Evolutionary conservation across 768 basidiomycete species (phyloP).

Genomic region (Hemileccinum impolitum): DNA sequence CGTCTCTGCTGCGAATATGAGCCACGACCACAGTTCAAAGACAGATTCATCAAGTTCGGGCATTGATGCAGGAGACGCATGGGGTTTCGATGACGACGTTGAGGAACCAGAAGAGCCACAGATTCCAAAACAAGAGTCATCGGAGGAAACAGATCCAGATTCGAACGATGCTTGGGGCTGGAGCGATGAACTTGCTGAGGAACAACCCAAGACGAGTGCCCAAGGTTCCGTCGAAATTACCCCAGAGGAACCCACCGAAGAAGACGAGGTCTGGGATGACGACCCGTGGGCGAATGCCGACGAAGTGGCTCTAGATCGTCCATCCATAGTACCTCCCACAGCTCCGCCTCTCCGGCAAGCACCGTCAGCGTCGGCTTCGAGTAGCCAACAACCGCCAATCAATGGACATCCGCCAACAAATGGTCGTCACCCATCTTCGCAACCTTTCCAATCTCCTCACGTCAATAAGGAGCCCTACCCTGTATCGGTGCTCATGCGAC

Average conservation of each 20-base stretch:
- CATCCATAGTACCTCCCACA: constrained; percentile 22
- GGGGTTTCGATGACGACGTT: constrained; percentile 54
- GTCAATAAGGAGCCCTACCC: constrained; percentile 48
- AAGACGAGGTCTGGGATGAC: constrained; percentile 60
- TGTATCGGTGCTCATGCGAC: constrained; percentile 56
- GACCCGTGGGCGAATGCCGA: constrained; percentile 62
- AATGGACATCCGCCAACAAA: constrained; percentile 19
- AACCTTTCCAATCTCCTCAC: constrained; percentile 15
- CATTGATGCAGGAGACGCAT: constrained; percentile 36
- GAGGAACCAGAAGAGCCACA: constrained; percentile 21
- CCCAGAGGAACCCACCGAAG: constrained; percentile 32
- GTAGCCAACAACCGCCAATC: constrained; percentile 45
- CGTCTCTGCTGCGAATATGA: constrained; percentile 29
- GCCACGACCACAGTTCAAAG: constrained; percentile 36
- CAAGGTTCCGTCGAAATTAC: constrained; percentile 8
- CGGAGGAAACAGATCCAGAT: constrained; percentile 33
- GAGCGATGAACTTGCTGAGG: constrained; percentile 47
- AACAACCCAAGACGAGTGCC: constrained; percentile 25
- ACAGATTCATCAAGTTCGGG: constrained; percentile 24
- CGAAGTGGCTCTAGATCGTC: constrained; percentile 24
- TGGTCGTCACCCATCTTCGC: constrained; percentile 16
- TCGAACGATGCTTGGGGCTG: constrained; percentile 73
- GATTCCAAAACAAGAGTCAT: constrained; percentile 16
- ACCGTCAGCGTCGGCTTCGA: constrained; percentile 49
- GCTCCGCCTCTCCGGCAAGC: constrained; percentile 30